Evolutionary conservation across 2,329 filamentous ascomycete genomes (phyloP).

Genomic region (Exophiala viscosa): DNA sequence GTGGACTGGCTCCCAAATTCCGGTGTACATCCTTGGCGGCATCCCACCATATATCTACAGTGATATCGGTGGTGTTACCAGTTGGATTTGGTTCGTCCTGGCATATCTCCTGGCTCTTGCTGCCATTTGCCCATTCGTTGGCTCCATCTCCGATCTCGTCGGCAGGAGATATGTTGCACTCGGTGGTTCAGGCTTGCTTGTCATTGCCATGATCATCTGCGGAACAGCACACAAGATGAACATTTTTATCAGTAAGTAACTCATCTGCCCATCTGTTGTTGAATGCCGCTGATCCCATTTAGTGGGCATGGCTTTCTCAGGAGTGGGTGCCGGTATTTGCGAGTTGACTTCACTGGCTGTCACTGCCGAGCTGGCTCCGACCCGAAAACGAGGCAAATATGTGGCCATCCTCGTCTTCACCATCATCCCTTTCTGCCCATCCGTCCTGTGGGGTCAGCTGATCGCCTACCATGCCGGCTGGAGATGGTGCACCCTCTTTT

Average conservation of each 20-base stretch:
- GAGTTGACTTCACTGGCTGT: slow-evolving; percentile 66
- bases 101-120: slow-evolving; percentile 54
- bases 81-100: slow-evolving; percentile 60
- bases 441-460: slow-evolving; percentile 60
- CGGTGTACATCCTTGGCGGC: slow-evolving; percentile 52
- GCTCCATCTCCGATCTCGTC: slow-evolving; percentile 61
- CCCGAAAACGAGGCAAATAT: slow-evolving; percentile 61
- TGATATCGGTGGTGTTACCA: slow-evolving; percentile 58
- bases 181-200: slow-evolving; percentile 51
- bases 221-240: slow-evolving; percentile 59
- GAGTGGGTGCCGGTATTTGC: slow-evolving; percentile 63
- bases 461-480: slow-evolving; percentile 45
- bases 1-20: slow-evolving; percentile 60
- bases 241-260: slow-evolving; percentile 53
- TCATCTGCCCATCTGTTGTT: slow-evolving; percentile 1
- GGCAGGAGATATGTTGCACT: slow-evolving; percentile 60
- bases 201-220: slow-evolving; percentile 58
- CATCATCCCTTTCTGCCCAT: slow-evolving; percentile 61
- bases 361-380: slow-evolving; percentile 65
- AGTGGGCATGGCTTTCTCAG: slow-evolving; percentile 58
- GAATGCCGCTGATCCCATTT: slow-evolving; percentile 6
- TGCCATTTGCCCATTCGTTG: slow-evolving; percentile 61
- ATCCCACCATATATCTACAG: slow-evolving; percentile 56
- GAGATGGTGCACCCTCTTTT: slow-evolving; percentile 44
- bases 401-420: slow-evolving; percentile 59